Evolutionary conservation across 495 filamentous ascomycete genomes (phyloP), one percentile per base, ranked within the genome.

Genomic region (Platismatia glauca): DNA sequence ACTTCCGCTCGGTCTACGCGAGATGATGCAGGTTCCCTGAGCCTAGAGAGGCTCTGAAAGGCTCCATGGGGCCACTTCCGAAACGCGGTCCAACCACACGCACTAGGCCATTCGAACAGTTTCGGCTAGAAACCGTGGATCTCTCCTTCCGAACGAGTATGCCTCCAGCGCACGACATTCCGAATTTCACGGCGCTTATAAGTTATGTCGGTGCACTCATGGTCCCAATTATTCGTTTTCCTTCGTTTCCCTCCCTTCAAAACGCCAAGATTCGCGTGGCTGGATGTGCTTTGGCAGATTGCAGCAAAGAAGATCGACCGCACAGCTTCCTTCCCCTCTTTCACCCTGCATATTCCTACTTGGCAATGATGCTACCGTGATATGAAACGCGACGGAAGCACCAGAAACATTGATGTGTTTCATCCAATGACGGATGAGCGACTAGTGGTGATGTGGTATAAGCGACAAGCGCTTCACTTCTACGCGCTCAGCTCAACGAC

Each of bases 301-400:
- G 29, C 50, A 53, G 29, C 29, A 33, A 53, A 33, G 27, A 53
- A 33, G 3, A 18, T 27, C 13, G 15, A 52, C 11, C 44, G 27
- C 24, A 11, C 22, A 50, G 11, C 3, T 29, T 50, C 13, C 18
- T 29, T 50, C 22, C 22, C 3, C 22, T 24, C 27, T 50, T 50
- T 22, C 24, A 13, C 11, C 22, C 24, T 48, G 44, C 44, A 31
- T 31, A 15, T 18, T 33, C 3, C n/a, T 33, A 33, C 16, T 53
- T 15, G 33, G 11, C 29, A 31, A 7, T 53, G 50, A 29, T 16
- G 50, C n/a, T n/a, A n/a, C 29, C 50, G 18, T 58, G 4, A 39
- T n/a, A n/a, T 58, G 55, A 58, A 58, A 58, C 55, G 34, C 29
- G 38, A 41, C 38, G 34, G n/a, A n/a, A 39, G 50, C 50, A 53